These are phyloP conservation scores for Castanea sativa DNA, from an alignment of 306 rosid genomes.

Conservation along the genomic window DNA sequence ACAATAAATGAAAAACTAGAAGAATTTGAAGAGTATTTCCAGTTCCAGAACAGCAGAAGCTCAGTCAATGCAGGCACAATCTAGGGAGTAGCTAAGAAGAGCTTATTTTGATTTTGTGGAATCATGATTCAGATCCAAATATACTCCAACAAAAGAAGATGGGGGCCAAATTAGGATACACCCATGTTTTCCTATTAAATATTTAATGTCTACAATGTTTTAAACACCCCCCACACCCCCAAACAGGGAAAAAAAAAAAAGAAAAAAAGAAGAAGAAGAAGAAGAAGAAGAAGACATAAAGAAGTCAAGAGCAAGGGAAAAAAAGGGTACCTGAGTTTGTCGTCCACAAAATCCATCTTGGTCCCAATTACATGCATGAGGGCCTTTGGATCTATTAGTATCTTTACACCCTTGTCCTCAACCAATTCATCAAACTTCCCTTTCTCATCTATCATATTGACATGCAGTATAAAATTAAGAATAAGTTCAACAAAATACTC, in stretches of 20 bases:
- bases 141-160: neutral
- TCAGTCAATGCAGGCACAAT: neutral
- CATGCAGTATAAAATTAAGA: constrained; percentile 15
- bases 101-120: neutral
- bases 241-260: neutral
- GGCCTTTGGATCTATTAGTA: constrained; percentile 92
- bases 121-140: neutral
- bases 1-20: neutral
- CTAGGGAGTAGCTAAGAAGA: neutral
- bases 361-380: constrained; percentile 98
- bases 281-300: neutral
- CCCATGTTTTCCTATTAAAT: neutral
- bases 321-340: constrained; percentile 74
- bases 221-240: neutral
- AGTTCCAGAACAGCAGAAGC: neutral
- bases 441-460: constrained; percentile 61
- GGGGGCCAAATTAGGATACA: neutral
- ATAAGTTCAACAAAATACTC: neutral
- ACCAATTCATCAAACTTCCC: constrained; percentile 89
- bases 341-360: constrained; percentile 94
- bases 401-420: constrained; percentile 89
- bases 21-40: neutral
- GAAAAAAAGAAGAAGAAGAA: neutral
- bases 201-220: neutral
- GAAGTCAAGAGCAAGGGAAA: neutral